Evolutionary conservation across 2,329 filamentous ascomycete species (phyloP).

Genomic region (Fusarium sp.): DNA sequence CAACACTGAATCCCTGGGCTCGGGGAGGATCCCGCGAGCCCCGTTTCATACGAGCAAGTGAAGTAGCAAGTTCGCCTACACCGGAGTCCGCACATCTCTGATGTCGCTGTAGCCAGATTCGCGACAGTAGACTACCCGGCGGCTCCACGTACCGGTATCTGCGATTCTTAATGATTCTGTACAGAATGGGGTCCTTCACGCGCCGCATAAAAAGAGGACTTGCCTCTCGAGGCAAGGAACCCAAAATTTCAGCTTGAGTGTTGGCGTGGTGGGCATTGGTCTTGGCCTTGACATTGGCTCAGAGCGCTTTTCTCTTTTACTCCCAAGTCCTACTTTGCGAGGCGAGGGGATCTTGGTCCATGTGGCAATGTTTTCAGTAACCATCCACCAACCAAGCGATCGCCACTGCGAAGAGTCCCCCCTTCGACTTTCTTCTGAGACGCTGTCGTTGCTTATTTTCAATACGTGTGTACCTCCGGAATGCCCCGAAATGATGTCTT

Average conservation of each 20-base stretch:
- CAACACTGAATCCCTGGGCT: neutral
- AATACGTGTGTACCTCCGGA: conserved; percentile 6
- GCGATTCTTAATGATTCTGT: neutral
- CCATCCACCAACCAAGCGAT: conserved; percentile 6
- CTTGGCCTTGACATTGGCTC: neutral
- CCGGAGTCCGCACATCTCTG: neutral
- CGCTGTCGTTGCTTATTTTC: conserved; percentile 14
- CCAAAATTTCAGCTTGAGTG: neutral
- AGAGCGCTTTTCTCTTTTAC: neutral
- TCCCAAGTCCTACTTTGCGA: neutral
- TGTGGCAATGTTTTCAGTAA: conserved; percentile 2
- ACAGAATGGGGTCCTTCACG: neutral
- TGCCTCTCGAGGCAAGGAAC: neutral
- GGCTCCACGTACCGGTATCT: neutral
- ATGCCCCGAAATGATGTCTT: conserved; percentile 17
- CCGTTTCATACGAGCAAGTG: conserved; percentile 10
- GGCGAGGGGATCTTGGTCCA: neutral
- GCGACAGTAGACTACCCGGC: neutral
- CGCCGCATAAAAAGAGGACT: neutral
- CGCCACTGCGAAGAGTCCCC: neutral
- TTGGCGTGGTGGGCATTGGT: neutral
- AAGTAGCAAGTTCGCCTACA: neutral
- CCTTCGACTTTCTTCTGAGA: neutral
- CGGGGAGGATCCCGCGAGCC: neutral
- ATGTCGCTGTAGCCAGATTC: neutral